Evolutionary conservation across 2,329 filamentous ascomycete species (phyloP).

Genomic region (Claviceps sp.): DNA sequence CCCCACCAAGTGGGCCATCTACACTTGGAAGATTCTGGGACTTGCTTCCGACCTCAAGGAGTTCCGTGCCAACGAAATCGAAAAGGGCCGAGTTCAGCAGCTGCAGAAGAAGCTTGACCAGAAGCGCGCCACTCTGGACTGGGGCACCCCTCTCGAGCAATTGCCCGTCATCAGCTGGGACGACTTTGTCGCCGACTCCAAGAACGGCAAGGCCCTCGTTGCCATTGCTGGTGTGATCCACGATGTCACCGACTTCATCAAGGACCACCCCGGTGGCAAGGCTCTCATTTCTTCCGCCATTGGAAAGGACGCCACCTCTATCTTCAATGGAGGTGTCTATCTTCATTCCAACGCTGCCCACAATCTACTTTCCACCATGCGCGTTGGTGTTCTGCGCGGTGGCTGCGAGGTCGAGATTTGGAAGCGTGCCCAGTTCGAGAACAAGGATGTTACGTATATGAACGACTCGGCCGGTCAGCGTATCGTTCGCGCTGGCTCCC

Average conservation of each 20-base stretch:
- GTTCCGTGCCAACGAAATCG: constrained; percentile 84
- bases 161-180: constrained; percentile 80
- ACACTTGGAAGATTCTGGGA: constrained; percentile 69
- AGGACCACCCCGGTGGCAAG: constrained; percentile 82
- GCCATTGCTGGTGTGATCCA: constrained; percentile 76
- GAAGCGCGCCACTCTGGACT: constrained; percentile 69
- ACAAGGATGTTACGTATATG: constrained; percentile 67
- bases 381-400: constrained; percentile 73
- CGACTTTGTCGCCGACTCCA: constrained; percentile 64
- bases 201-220: constrained; percentile 62
- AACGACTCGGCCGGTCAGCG: constrained; percentile 71
- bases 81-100: constrained; percentile 82
- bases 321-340: constrained; percentile 88
- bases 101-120: constrained; percentile 87
- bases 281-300: constrained; percentile 71
- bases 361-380: constrained; percentile 79
- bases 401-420: constrained; percentile 86
- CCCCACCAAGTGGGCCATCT: constrained; percentile 83
- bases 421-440: constrained; percentile 75
- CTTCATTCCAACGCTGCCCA: constrained; percentile 81
- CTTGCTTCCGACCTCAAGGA: constrained; percentile 80
- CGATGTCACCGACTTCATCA: constrained; percentile 73
- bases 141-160: constrained; percentile 75
- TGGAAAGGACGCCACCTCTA: constrained; percentile 78
- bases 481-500: constrained; percentile 73